Conservation (phyloP, 2,329 filamentous ascomycete species). For the Lecanicillium sp. region DNA sequence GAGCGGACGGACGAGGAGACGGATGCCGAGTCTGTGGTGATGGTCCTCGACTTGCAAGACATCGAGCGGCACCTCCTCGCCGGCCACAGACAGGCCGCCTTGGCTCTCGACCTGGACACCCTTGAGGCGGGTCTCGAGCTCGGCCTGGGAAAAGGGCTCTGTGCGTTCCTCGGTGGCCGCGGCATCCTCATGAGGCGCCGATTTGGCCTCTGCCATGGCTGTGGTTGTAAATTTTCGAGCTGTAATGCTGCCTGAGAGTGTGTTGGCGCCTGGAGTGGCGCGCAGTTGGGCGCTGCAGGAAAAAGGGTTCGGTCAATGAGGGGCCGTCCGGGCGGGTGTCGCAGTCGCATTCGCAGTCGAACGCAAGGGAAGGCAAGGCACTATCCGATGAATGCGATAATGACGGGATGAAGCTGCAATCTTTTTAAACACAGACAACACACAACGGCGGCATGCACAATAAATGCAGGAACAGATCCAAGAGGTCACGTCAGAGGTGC, state of each 20-base stretch:
- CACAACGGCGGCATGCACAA: conserved; percentile 12
- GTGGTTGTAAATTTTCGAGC: conserved; percentile 10
- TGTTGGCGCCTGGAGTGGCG: too few relatives aligned
- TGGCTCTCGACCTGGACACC: conserved; percentile 36
- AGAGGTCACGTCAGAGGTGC: conserved; percentile 5
- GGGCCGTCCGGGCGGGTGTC: neutral
- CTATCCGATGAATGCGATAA: conserved; percentile 8
- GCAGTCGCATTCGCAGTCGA: neutral
- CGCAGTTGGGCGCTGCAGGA: too few relatives aligned
- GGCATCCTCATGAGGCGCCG: conserved; percentile 27
- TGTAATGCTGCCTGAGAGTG: conserved; percentile 11
- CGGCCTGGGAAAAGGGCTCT: conserved; percentile 49
- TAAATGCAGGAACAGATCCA: conserved; percentile 18
- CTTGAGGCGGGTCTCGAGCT: conserved; percentile 43
- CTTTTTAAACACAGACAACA: conserved; percentile 5
- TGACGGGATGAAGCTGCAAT: conserved; percentile 8
- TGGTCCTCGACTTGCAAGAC: conserved; percentile 42
- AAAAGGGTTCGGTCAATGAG: too few relatives aligned
- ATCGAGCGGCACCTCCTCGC: conserved; percentile 45
- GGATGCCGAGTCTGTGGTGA: conserved; percentile 47
- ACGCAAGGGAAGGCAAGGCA: too few relatives aligned
- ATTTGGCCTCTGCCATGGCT: conserved; percentile 39
- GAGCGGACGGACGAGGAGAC: conserved; percentile 49
- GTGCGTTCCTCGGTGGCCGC: conserved; percentile 45
- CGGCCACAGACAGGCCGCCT: conserved; percentile 24